Evolutionary conservation across 2,329 filamentous ascomycete genomes (phyloP), one percentile per base, ranked within the genome.

Genomic region (Alternaria novae-zelandiae): DNA sequence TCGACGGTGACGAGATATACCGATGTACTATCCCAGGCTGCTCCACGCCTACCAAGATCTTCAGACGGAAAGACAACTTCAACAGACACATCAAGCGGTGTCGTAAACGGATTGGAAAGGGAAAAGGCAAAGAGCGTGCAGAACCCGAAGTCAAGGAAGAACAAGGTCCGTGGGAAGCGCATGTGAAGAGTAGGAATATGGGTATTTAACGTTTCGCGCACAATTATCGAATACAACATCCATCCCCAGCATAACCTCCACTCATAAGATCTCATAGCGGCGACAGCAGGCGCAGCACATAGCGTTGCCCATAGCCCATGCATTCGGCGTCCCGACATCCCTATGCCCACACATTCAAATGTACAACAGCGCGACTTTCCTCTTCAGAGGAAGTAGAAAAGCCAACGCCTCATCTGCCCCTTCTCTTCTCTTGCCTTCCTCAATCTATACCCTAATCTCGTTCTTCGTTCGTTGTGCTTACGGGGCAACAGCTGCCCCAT

Each of bases 11-110:
- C 7, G 20, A 17, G 9, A 25, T 3, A 3, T 49, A 50, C 23
- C 26, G n/a, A 2, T 60, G 57, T 25, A 23, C 57, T 6, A 44
- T 41, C 3, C 9, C 23, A 7, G 58, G 58, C 10, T 60, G 50
- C n/a, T n/a, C 23, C 6, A 53, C n/a, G 13, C 56, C 45, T 1
- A 10, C n/a, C 21, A 47, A 32, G 25, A 7, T 41, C 5, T 60
- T 41, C 11, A 15, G 12, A 13, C 41, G 57, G 2, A 60, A 60
- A 28, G 50, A 60, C 12, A 54, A 60, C 12, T 47, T 28, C 10
- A 17, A 26, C 12, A 28, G 57, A 17, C 50, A 60, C 17, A 21
- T 45, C 0, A n/a, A 36, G 2, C 17, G 44, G 2, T 60, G 57
- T 9, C 32, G 32, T 9, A 36, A 1, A 41, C 32, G 4, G 15